Evolutionary conservation across 345 rosid genomes (phyloP), one percentile per base, ranked within the genome.

Genomic region (Euphorbia lathyris): DNA sequence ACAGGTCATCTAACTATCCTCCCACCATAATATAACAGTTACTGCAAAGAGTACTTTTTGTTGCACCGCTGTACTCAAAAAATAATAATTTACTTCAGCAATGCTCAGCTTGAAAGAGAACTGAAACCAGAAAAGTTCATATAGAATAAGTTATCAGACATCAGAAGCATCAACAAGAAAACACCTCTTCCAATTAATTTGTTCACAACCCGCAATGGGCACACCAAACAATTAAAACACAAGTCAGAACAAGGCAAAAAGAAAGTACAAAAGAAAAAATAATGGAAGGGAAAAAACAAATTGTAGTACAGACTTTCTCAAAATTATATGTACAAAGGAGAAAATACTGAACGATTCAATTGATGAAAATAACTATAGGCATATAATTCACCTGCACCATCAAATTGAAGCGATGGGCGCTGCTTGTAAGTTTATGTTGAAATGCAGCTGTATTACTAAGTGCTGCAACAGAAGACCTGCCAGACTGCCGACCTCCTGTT

Each of bases 381-480:
- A 63, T 60, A 69, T 20, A 61, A 69, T 67, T 82, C 83, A 96
- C 99, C 98, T 96, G 99, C 79, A 96, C 98, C 99, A 96, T 96
- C 51, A 87, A 80, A 85, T 90, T 92, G 86, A 96, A 96, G 50
- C 95, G 89, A 83, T 90, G 99, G 30, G 99, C 99, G 67, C 99
- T 96, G 63, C 90, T 86, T 43, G 98, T 90, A 74, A 96, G 96
- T 79, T 86, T 96, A 80, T 88, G 88, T 62, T 92, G 99, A 79
- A 82, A 89, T 73, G 85, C 83, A 45, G 85, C 74, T 65, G 84
- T 65, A 55, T 62, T 81, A 56, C 85, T 77, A 67, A 78, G 52
- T 65, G 88, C 83, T 65, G 88, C 64, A 71, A 74, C 71, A 27
- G 83, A 74, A 66, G 83, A 72, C 83, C 86, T 82, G 81, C 89